Conservation (phyloP, 2,329 filamentous ascomycete species). For the Cercospora janseana region DNA sequence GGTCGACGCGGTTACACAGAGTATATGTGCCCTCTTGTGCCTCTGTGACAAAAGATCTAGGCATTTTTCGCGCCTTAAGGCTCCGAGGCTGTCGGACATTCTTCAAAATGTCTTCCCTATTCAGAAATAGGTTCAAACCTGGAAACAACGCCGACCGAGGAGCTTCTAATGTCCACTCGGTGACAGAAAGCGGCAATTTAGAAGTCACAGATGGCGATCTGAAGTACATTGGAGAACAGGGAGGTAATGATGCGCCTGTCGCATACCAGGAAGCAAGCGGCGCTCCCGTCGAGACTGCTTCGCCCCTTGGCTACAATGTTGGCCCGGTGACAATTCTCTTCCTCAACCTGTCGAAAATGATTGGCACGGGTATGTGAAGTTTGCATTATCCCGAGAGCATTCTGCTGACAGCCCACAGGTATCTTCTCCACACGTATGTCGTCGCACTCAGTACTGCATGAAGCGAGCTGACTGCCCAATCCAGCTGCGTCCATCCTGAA, state of each 20-base stretch:
- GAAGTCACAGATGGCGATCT: conserved; percentile 41
- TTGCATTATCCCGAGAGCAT: not conserved
- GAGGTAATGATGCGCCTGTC: conserved; percentile 51
- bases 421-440: conserved; percentile 50
- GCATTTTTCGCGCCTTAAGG: not conserved
- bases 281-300: conserved; percentile 59
- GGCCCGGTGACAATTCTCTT: conserved; percentile 57
- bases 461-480: not conserved
- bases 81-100: not conserved
- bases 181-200: conserved; percentile 17
- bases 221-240: conserved; percentile 45
- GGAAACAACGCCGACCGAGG: conserved; percentile 10
- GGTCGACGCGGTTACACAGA: too few species aligned
- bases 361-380: conserved; percentile 47
- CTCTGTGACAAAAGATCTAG: not conserved
- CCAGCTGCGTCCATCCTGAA: conserved; percentile 54
- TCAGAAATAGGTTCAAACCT: conserved; percentile 19
- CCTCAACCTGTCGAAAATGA: conserved; percentile 62
- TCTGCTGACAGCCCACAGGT: conserved; percentile 4
- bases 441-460: not conserved
- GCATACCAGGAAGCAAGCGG: conserved; percentile 62
- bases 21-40: too few species aligned
- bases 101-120: conserved; percentile 16
- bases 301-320: conserved; percentile 60
- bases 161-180: conserved; percentile 13